These are phyloP conservation scores for Picochlorum sp. DNA, from an alignment of 139 green algal genomes.

Conservation along the genomic window DNA sequence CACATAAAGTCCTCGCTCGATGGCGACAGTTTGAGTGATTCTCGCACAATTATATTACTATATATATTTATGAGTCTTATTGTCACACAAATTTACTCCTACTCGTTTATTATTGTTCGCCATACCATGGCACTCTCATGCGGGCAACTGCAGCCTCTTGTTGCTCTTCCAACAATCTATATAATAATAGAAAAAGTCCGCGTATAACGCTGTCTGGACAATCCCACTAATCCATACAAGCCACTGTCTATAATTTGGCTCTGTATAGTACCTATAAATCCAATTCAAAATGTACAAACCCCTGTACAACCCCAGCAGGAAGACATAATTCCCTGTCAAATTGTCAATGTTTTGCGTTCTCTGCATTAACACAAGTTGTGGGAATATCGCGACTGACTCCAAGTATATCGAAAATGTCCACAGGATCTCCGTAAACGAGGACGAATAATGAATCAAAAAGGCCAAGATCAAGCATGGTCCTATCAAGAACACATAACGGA, in stretches of 20 bases:
- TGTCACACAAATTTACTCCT: not conserved
- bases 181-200: slow-evolving; percentile 99
- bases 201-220: slow-evolving; percentile 90
- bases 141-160: slow-evolving; percentile 73
- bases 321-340: slow-evolving; percentile 97
- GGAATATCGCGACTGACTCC: slow-evolving; percentile 96
- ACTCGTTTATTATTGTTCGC: not conserved
- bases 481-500: slow-evolving; percentile 78
- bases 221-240: slow-evolving; percentile 81
- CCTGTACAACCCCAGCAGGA: slow-evolving; percentile 90
- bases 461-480: slow-evolving; percentile 68
- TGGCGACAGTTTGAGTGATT: slow-evolving; percentile 46
- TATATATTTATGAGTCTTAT: not conserved
- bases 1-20: slow-evolving; percentile 41
- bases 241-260: slow-evolving; percentile 84
- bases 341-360: slow-evolving; percentile 99
- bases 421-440: slow-evolving; percentile 75
- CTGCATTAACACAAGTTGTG: slow-evolving; percentile 97
- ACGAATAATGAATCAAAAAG: slow-evolving; percentile 63
- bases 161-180: slow-evolving; percentile 75
- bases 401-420: slow-evolving; percentile 99
- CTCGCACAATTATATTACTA: too few relatives aligned
- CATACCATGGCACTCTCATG: slow-evolving; percentile 25
- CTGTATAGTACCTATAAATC: slow-evolving; percentile 93
- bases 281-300: slow-evolving; percentile 98